Conservation (phyloP, 371 early-diverging fungal species). For the Mucor lusitanicus region DNA sequence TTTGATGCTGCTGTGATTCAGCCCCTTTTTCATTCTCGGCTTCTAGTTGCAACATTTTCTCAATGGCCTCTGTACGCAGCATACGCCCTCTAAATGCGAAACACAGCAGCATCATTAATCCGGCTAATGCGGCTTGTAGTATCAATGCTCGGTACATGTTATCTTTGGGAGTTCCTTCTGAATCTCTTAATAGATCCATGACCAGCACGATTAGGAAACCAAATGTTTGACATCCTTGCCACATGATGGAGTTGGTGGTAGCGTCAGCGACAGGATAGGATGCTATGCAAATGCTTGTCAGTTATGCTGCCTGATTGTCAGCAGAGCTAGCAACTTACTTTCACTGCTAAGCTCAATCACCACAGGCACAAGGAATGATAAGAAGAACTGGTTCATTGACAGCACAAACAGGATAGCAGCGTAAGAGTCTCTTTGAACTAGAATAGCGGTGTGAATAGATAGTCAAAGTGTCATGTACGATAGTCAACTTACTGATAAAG, state of each 20-base stretch:
- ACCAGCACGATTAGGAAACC: conserved; percentile 47
- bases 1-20: not conserved
- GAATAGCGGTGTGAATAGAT: not conserved
- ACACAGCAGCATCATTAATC: conserved; percentile 19
- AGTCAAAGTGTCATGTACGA: not conserved
- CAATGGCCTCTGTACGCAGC: conserved; percentile 24
- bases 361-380: conserved; percentile 54
- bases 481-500: conserved; percentile 36
- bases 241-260: conserved; percentile 52
- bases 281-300: conserved; percentile 15
- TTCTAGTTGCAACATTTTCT: conserved; percentile 2
- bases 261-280: conserved; percentile 59
- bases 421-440: conserved; percentile 43
- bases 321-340: conserved; percentile 28
- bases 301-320: not conserved
- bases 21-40: conserved; percentile 3
- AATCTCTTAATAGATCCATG: conserved; percentile 41
- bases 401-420: conserved; percentile 49
- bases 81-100: conserved; percentile 28
- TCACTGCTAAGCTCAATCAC: conserved; percentile 59
- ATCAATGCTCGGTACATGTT: conserved; percentile 34
- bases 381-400: conserved; percentile 48
- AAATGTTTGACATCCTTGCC: conserved; percentile 54
- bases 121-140: conserved; percentile 32
- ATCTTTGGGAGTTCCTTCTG: conserved; percentile 27